Conservation (phyloP, 805 yeast species). For the Saccharomycopsis sp. region DNA sequence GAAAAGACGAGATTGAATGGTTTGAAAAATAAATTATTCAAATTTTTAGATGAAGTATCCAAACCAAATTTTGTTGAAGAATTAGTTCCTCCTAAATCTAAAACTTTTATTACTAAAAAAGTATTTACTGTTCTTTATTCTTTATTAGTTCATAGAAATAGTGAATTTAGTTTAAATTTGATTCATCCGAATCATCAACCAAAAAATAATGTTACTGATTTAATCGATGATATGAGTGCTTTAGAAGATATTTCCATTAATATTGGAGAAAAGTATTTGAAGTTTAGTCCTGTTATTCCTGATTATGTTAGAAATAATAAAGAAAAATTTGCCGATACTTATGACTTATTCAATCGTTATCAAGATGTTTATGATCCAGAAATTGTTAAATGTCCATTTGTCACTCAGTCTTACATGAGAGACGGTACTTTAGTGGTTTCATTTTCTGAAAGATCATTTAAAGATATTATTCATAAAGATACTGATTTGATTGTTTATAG, state of each 20-base stretch:
- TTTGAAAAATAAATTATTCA: slow-evolving; percentile 20
- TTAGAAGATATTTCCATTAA: slow-evolving; percentile 27
- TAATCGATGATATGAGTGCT: slow-evolving; percentile 1
- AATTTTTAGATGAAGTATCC: slow-evolving; percentile 8
- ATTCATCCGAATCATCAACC: slow-evolving; percentile 5
- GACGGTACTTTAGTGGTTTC: slow-evolving; percentile 68
- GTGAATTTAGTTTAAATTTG: slow-evolving; percentile 6
- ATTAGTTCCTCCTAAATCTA: background rate
- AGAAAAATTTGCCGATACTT: slow-evolving; percentile 40
- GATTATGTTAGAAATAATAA: slow-evolving; percentile 38
- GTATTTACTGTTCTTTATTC: slow-evolving; percentile 10
- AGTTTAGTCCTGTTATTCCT: slow-evolving; percentile 46
- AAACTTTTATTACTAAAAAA: background rate
- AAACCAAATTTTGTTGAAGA: background rate
- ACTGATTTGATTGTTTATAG: slow-evolving; percentile 36
- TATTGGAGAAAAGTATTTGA: slow-evolving; percentile 51
- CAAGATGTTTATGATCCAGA: slow-evolving; percentile 40
- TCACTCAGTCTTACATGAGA: slow-evolving; percentile 52
- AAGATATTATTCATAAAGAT: slow-evolving; percentile 12
- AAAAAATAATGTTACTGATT: background rate
- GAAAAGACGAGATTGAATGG: slow-evolving; percentile 31
- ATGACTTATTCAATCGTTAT: slow-evolving; percentile 62
- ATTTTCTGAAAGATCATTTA: slow-evolving; percentile 34
- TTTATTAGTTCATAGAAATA: slow-evolving; percentile 9
- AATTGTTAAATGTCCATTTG: slow-evolving; percentile 33